A percentile compares a stretch with the other conserved stretches of the same genome.
Conservation (phyloP, 169 alveolate genomes). For the Plasmodium inui region DNA sequence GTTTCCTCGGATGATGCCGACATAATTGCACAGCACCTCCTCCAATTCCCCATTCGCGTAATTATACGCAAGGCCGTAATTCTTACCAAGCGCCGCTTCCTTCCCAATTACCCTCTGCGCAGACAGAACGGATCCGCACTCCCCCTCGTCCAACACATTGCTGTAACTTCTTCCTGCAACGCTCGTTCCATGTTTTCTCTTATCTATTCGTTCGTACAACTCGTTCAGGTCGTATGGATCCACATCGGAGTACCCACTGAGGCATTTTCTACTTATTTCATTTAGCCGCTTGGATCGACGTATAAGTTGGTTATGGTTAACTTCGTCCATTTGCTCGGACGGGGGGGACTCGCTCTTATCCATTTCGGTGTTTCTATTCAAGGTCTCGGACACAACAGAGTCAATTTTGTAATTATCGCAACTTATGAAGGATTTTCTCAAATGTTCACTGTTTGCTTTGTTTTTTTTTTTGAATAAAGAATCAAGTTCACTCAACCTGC, state of each 20-base stretch:
- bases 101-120: not conserved
- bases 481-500: not conserved
- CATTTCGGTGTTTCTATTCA: conserved; percentile 6
- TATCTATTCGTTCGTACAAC: not conserved
- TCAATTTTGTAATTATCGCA: conserved; percentile 33
- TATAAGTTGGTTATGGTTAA: conserved; percentile 17
- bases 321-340: conserved; percentile 17
- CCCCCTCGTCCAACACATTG: not conserved
- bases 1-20: not conserved
- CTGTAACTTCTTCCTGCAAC: not conserved
- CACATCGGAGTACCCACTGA: conserved; percentile 15
- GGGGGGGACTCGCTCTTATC: not conserved
- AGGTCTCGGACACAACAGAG: conserved; percentile 27
- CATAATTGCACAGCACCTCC: not conserved
- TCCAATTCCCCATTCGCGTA: not conserved
- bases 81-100: not conserved
- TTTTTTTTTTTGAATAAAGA: not conserved
- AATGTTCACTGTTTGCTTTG: not conserved
- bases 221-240: not conserved
- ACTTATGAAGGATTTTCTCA: conserved; percentile 16
- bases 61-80: not conserved
- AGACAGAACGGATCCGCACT: not conserved
- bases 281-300: conserved; percentile 38
- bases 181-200: not conserved
- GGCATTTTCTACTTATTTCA: conserved; percentile 55